Evolutionary conservation across 1,284 basidiomycete species (phyloP).

Genomic region (Sanghuangporus weigelae): DNA sequence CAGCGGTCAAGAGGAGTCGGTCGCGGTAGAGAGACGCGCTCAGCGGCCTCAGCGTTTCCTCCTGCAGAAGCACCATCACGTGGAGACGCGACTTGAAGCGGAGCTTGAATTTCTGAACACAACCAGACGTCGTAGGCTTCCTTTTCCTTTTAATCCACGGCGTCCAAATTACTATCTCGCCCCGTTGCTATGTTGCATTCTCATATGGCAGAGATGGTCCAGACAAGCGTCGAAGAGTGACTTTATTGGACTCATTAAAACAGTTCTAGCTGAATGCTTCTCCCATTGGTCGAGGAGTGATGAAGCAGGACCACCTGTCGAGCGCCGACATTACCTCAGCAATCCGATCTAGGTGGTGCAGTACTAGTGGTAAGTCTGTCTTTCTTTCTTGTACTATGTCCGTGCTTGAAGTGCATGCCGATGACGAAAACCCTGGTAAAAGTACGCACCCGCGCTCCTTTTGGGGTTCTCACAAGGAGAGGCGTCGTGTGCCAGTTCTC

Average conservation of each 20-base stretch:
- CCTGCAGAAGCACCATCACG: slow-evolving; percentile 5
- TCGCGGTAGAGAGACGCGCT: not conserved
- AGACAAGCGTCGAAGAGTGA: slow-evolving; percentile 81
- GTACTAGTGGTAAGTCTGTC: slow-evolving; percentile 20
- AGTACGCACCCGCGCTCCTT: slow-evolving; percentile 58
- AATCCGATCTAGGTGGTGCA: not conserved
- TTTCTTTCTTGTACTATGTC: slow-evolving; percentile 1
- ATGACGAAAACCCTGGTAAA: slow-evolving; percentile 86
- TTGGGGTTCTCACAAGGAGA: slow-evolving; percentile 21
- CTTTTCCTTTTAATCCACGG: slow-evolving; percentile 27
- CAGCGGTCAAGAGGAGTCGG: not conserved
- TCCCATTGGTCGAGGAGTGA: slow-evolving; percentile 82
- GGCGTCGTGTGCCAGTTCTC: slow-evolving; percentile 26
- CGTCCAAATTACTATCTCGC: slow-evolving; percentile 79
- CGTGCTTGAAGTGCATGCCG: slow-evolving; percentile 30
- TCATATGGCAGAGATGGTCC: slow-evolving; percentile 61
- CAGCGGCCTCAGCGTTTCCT: not conserved
- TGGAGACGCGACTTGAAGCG: slow-evolving; percentile 11
- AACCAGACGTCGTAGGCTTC: not conserved
- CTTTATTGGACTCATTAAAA: slow-evolving; percentile 61
- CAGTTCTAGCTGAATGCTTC: slow-evolving; percentile 83
- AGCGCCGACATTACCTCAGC: slow-evolving; percentile 46
- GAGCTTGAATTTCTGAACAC: not conserved
- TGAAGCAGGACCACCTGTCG: slow-evolving; percentile 89
- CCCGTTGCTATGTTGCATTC: slow-evolving; percentile 37